Evolutionary conservation across 2,329 filamentous ascomycete genomes (phyloP).

Genomic region (Lachnellula hyalina): DNA sequence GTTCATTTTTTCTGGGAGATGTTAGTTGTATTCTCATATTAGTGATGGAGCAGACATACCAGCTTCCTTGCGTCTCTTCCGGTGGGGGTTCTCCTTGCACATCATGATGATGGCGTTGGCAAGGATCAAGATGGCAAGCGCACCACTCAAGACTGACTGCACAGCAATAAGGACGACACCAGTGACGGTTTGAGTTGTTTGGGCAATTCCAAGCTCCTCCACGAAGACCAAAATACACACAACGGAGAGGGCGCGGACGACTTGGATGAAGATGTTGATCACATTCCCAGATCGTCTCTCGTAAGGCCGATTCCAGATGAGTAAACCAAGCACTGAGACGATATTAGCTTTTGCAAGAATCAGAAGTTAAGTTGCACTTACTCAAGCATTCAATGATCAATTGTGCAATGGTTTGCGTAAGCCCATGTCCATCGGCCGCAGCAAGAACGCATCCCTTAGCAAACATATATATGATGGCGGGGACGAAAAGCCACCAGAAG

Average conservation of each 20-base stretch:
- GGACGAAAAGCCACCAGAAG: constrained; percentile 97
- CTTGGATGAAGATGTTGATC: constrained; percentile 89
- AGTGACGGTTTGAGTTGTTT: constrained; percentile 91
- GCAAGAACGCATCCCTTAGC: constrained; percentile 83
- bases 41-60: constrained; percentile 54
- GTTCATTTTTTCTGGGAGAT: constrained; percentile 61
- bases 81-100: constrained; percentile 84
- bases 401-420: constrained; percentile 74
- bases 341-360: constrained; percentile 28
- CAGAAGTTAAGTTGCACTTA: constrained; percentile 14
- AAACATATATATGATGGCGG: constrained; percentile 84
- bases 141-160: constrained; percentile 75
- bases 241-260: constrained; percentile 83
- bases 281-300: constrained; percentile 82
- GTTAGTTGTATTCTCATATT: constrained; percentile 13
- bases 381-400: constrained; percentile 69
- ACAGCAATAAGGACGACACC: constrained; percentile 92
- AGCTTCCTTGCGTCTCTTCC: constrained; percentile 80
- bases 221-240: constrained; percentile 89
- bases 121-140: constrained; percentile 79
- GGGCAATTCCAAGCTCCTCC: constrained; percentile 79
- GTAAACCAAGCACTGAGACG: constrained; percentile 57
- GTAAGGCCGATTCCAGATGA: constrained; percentile 82
- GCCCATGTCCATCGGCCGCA: constrained; percentile 76
- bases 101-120: constrained; percentile 83